Base-by-base conservation (phyloP, 768 basidiomycete genomes). In the Lentinula raphanica region DNA sequence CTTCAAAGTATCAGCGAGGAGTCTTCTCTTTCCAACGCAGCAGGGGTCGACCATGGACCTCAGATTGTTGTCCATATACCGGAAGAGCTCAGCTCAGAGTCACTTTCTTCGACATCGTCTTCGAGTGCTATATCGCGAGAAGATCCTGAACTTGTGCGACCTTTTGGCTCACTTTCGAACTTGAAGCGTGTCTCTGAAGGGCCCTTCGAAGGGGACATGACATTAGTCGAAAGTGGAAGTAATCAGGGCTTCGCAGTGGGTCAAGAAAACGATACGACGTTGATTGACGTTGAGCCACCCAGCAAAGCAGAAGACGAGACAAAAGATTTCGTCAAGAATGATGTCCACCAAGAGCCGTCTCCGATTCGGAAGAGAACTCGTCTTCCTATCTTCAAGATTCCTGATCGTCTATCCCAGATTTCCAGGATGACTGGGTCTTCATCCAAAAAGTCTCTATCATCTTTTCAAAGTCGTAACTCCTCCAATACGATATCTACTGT, bases 1-100 rank as follows among this genome's bases (percentile, higher is more conserved):
- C 25, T 57, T 1, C 56, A 49, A 17, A 57, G 29, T 38, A 57
- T 57, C 2, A 57, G 32, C 23, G 56, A 57, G 19, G 56, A 57
- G 36, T 49, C 38, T 7, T 40, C 40, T 6, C 13, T 42, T 25
- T 56, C 32, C 1, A 21, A 39, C 23, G 3, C 35, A 19, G 5
- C 35, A 5, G 2, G 19, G n/a, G n/a, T n/a, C 8, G 32, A 35
- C 2, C 12, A 38, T 21, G 36, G 35, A 23, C 51, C 51, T 53
- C 51, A 53, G 51, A 53, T 39, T 5, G 51, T 39, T 3, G 35
- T 53, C 12, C 21, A 32, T 36, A 21, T 39, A 53, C 9, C 51
- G 38, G 32, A 25, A 3, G 23, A 13, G 17, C 23, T 23, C n/a
- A 23, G 51, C 25, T 40, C 51, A 13, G 31, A 13, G 13, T 32